A percentile compares a stretch with the other conserved stretches of the same genome.
These are phyloP conservation scores for Gossypium davidsonii DNA, from an alignment of 441 rosid genomes.

Conservation along the genomic window DNA sequence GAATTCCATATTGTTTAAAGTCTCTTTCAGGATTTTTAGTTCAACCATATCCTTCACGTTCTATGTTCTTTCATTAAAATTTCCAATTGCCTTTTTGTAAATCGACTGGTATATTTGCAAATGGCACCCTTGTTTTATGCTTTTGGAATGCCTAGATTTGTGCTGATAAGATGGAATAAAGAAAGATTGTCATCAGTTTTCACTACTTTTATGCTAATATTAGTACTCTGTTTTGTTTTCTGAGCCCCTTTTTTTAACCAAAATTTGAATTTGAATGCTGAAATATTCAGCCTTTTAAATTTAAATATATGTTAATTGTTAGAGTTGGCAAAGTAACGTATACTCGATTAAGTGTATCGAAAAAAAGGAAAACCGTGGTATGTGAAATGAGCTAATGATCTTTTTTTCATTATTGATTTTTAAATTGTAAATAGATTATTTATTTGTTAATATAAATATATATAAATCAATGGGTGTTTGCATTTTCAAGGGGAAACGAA, in stretches of 20 bases:
- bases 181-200: background rate
- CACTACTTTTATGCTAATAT: background rate
- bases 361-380: background rate
- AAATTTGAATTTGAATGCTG: too few relatives aligned
- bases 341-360: background rate
- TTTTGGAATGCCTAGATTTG: constrained; percentile 1
- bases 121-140: background rate
- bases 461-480: background rate
- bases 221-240: background rate
- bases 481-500: background rate
- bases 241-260: too few relatives aligned
- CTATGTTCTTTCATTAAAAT: background rate
- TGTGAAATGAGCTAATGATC: background rate
- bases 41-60: background rate
- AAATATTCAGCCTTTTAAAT: too few relatives aligned
- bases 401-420: background rate
- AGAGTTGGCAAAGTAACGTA: too few relatives aligned
- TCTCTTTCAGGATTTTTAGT: background rate
- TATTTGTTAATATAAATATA: background rate
- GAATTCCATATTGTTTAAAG: background rate
- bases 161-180: background rate
- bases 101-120: background rate
- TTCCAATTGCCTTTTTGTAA: background rate
- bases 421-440: too few relatives aligned
- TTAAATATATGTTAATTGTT: too few relatives aligned